These are phyloP conservation scores for Eustoma russellianum DNA, from an alignment of 257 asterid species.

Conservation along the genomic window DNA sequence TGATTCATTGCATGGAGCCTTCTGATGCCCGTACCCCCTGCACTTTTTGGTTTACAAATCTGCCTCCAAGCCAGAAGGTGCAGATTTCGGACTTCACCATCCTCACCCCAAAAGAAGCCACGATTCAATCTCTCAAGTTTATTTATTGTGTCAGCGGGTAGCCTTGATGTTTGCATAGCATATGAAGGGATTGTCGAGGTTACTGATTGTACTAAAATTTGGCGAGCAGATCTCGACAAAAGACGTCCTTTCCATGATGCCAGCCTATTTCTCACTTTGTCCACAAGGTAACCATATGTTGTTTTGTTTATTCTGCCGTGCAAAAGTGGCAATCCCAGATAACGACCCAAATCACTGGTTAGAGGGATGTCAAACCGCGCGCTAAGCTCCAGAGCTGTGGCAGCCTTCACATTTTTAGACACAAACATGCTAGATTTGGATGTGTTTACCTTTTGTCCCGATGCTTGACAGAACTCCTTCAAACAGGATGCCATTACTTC, in stretches of 20 bases:
- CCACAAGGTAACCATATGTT: background rate
- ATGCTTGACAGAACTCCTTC: too few relatives aligned
- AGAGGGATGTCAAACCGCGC: background rate
- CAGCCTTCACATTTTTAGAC: background rate
- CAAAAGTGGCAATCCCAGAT: background rate
- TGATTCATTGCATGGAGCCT: too few relatives aligned
- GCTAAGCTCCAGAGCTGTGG: background rate
- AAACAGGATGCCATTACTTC: background rate
- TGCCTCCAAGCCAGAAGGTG: too few relatives aligned
- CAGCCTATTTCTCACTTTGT: background rate
- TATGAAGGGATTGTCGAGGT: background rate
- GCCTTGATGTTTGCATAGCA: background rate
- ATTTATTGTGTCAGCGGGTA: background rate
- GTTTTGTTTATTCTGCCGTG: background rate
- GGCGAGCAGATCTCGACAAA: background rate
- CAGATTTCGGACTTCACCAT: too few relatives aligned
- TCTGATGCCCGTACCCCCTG: too few relatives aligned
- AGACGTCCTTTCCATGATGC: background rate
- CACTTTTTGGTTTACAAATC: too few relatives aligned
- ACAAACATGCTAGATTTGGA: background rate
- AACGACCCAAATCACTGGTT: background rate
- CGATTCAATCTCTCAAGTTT: background rate
- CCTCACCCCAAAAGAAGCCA: too few relatives aligned
- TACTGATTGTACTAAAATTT: too few relatives aligned
- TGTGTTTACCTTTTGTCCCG: background rate